A percentile compares a stretch with the other conserved stretches of the same genome.
Conservation (phyloP, 192 early-diverging fungal genomes). For the Entomortierella lignicola region DNA sequence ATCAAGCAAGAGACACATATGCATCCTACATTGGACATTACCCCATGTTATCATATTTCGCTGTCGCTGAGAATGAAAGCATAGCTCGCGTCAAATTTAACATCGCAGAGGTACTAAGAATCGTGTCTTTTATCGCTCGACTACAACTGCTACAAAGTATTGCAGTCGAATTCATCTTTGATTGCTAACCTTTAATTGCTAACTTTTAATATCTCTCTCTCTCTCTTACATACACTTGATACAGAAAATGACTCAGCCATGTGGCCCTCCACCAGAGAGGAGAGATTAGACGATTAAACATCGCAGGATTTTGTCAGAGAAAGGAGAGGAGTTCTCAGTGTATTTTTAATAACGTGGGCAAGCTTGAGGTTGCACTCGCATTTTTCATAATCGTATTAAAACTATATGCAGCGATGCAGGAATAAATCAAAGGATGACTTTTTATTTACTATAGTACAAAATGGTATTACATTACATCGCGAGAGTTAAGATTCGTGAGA, state of each 20-base stretch:
- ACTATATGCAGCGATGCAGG: no score
- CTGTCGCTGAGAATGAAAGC: slow-evolving; percentile 89
- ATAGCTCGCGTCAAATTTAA: slow-evolving; percentile 80
- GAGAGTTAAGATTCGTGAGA: no score
- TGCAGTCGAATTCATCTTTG: not conserved
- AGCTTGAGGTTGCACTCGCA: no score
- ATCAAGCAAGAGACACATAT: slow-evolving; percentile 86
- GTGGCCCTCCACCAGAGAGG: slow-evolving; percentile 67
- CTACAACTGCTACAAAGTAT: not conserved
- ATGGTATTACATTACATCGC: no score
- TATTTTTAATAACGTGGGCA: not conserved
- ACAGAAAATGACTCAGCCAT: slow-evolving; percentile 79
- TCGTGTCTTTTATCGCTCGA: no score
- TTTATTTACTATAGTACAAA: no score
- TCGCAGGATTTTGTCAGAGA: not conserved
- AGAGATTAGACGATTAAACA: slow-evolving; percentile 37
- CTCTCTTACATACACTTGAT: no score
- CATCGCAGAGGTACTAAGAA: slow-evolving; percentile 70
- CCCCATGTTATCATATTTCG: slow-evolving; percentile 80
- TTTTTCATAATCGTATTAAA: no score
- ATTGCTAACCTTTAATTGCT: not conserved
- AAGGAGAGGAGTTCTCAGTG: not conserved
- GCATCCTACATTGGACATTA: slow-evolving; percentile 85
- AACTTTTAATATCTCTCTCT: not conserved
- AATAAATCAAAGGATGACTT: no score